Conservation (phyloP, 257 asterid genomes). For the Penstemon eatonii region DNA sequence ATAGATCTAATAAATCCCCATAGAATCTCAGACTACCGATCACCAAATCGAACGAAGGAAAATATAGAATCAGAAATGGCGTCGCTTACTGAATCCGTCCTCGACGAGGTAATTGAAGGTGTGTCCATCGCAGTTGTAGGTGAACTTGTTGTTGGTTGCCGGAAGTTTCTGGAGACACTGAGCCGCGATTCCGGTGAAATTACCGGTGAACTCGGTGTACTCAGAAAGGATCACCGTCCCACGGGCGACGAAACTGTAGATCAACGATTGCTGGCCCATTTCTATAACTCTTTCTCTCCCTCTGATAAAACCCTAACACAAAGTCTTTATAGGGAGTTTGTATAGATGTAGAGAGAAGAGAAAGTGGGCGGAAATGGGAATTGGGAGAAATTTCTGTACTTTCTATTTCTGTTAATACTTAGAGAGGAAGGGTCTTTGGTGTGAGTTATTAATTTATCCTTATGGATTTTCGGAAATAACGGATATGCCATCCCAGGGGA, state of each 20-base stretch:
- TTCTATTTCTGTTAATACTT: too few species aligned
- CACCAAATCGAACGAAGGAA: slow-evolving; percentile 15
- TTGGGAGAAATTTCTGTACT: neutral
- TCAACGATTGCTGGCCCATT: slow-evolving; percentile 56
- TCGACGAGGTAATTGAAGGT: slow-evolving; percentile 53
- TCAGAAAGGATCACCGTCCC: slow-evolving; percentile 51
- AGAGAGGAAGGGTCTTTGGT: too few species aligned
- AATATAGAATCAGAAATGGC: slow-evolving; percentile 21
- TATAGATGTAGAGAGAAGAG: slow-evolving; percentile 20
- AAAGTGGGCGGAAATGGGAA: slow-evolving; percentile 12
- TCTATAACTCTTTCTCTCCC: slow-evolving; percentile 12
- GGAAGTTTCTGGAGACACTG: slow-evolving; percentile 56
- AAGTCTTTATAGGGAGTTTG: neutral
- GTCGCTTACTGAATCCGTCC: slow-evolving; percentile 48
- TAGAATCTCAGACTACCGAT: slow-evolving; percentile 1
- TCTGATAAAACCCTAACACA: slow-evolving; percentile 24
- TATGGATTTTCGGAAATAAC: too few species aligned
- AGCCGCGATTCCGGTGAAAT: slow-evolving; percentile 47
- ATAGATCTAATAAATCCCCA: slow-evolving; percentile 18
- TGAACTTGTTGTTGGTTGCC: slow-evolving; percentile 50
- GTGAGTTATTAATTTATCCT: too few species aligned
- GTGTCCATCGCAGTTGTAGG: slow-evolving; percentile 54
- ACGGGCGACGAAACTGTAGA: slow-evolving; percentile 53
- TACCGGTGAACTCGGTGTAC: slow-evolving; percentile 51
- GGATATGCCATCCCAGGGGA: too few species aligned